phyloP scores from a whole-genome alignment of 805 yeast genomes.

The Isabelozyma pseudorhagii region DNA sequence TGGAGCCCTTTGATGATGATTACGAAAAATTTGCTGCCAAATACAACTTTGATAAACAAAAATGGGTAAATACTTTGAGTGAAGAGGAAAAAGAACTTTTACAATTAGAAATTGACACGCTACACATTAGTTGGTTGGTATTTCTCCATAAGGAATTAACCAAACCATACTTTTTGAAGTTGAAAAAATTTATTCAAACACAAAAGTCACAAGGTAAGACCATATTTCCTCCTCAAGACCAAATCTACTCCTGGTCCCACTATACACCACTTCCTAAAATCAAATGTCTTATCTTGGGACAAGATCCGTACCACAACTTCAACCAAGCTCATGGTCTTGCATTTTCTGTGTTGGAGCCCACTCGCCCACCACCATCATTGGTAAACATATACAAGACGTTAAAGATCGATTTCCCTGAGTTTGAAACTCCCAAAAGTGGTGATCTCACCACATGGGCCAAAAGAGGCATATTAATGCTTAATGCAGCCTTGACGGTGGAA shows the following conservation, averaged over 20 bases:
- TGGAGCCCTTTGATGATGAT: slow-evolving; percentile 2
- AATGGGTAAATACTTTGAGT: slow-evolving; percentile 50
- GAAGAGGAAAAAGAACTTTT: slow-evolving; percentile 51
- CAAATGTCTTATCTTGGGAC: slow-evolving; percentile 83
- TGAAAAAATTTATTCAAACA: slow-evolving; percentile 59
- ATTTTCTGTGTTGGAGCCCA: slow-evolving; percentile 81
- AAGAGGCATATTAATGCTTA: slow-evolving; percentile 83
- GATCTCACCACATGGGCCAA: slow-evolving; percentile 80
- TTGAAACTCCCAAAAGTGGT: slow-evolving; percentile 61
- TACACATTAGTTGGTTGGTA: slow-evolving; percentile 79
- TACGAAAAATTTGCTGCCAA: slow-evolving; percentile 10
- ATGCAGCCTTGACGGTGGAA: slow-evolving; percentile 85
- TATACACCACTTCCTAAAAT: slow-evolving; percentile 73
- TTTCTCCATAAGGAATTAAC: slow-evolving; percentile 67
- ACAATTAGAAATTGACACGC: slow-evolving; percentile 61
- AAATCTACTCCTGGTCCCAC: slow-evolving; percentile 89
- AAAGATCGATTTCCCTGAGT: slow-evolving; percentile 61
- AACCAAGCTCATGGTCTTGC: slow-evolving; percentile 98
- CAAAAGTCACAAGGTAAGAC: slow-evolving; percentile 43
- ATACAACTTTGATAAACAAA: slow-evolving; percentile 43
- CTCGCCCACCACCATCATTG: slow-evolving; percentile 79
- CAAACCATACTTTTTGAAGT: slow-evolving; percentile 76
- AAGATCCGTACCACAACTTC: slow-evolving; percentile 91
- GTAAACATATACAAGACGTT: slow-evolving; percentile 83
- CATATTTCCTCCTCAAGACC: slow-evolving; percentile 74